Evolutionary conservation across 2,329 filamentous ascomycete species (phyloP), one percentile per base, ranked within the genome.

Genomic region (Aspergillus sp.): DNA sequence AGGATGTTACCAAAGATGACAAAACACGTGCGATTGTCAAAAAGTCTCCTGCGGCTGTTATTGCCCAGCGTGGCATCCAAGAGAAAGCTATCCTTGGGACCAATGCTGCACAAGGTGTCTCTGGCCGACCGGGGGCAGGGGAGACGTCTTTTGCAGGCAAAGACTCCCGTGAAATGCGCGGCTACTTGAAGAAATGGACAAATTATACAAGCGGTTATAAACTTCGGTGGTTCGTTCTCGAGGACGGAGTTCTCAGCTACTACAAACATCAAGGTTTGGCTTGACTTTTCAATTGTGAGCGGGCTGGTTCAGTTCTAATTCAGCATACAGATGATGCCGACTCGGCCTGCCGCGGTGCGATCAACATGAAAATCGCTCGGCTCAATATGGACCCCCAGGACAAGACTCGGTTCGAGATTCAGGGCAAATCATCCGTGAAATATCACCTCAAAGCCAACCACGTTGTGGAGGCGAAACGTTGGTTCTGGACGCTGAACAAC

Each of bases 401-500:
- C 70, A 99, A 97, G 78, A 93, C 92, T 43, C 91, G 93, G 54
- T 97, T 99, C 65, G 94, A 99, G 67, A 97, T 99, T 49, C 90
- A 93, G 57, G 94, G 94, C 48, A 99, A 99, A 73, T 97, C 93
- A 1, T 97, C 93, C 0, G 94, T 99, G 70, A 99, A 97, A 74
- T 99, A 99, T 70, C 93, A 95, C 45, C 81, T 99, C 49, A 97
- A 96, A 72, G 94, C 94, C 0, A 99, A 99, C 66, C 94, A 99
- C 72, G 89, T 97, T 67, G 93, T 97, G 23, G 94, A 99, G 72
- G 93, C 94, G 5, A 99, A 99, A 74, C 85, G 94, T 50, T 99
- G 94, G 94, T 99, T 95, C 73, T 99, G 94, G 94, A 90, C 94
- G 0, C 78, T 99, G 58, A 99, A 99, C 76, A 99, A 99, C 70